Evolutionary conservation across 768 basidiomycete genomes (phyloP).

Genomic region (Leccinellum albellum): DNA sequence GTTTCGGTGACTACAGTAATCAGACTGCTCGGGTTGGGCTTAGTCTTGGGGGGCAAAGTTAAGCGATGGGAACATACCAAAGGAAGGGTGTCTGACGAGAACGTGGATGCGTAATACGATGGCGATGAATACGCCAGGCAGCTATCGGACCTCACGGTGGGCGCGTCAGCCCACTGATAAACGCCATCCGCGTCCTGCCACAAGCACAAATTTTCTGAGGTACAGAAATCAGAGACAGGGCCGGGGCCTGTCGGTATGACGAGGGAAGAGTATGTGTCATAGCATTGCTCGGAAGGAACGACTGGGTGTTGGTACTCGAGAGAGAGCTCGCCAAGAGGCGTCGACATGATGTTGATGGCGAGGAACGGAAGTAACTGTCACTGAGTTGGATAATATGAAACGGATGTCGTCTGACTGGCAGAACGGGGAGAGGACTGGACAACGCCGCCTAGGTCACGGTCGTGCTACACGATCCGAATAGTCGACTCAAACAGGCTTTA

Average conservation of each 20-base stretch:
- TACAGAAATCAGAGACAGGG: constrained; percentile 20
- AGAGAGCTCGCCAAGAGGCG: constrained; percentile 19
- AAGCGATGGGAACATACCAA: constrained; percentile 13
- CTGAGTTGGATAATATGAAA: constrained; percentile 26
- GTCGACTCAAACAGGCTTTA: constrained; percentile 13
- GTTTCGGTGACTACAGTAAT: constrained; percentile 17
- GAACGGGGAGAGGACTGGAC: constrained; percentile 11
- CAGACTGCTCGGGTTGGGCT: constrained; percentile 10
- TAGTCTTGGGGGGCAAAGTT: constrained; percentile 1
- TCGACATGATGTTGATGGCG: constrained; percentile 24
- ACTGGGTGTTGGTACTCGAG: constrained; percentile 16
- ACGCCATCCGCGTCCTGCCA: constrained; percentile 26
- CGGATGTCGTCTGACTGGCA: constrained; percentile 3
- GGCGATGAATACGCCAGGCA: constrained; percentile 18
- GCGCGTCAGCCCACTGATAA: constrained; percentile 28
- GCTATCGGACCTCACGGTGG: constrained; percentile 23
- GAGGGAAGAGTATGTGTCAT: constrained; percentile 19
- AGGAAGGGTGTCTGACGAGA: constrained; percentile 14
- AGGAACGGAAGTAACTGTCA: constrained; percentile 16
- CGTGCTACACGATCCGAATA: constrained; percentile 18
- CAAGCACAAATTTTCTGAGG: constrained; percentile 27
- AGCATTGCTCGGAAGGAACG: constrained; percentile 18
- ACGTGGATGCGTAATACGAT: constrained; percentile 11
- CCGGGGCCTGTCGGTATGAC: constrained; percentile 9
- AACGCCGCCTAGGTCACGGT: neutral